Conservation (phyloP, 257 asterid genomes). For the Petrea volubilis region DNA sequence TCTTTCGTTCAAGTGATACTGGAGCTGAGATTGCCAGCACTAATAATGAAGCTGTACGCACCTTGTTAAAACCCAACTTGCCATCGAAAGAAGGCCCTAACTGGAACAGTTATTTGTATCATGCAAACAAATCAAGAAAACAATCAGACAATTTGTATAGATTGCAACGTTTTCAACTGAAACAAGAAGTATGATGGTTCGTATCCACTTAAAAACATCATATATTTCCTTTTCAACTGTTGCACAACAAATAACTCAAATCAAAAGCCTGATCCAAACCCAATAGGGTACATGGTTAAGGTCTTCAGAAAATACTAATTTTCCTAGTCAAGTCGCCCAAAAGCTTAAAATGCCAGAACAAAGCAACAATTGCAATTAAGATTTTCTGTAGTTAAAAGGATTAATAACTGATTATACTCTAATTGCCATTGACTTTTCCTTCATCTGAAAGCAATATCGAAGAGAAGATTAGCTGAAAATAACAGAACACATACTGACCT, state of each 20-base stretch:
- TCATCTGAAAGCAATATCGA: slow-evolving; percentile 3
- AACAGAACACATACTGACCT: slow-evolving; percentile 49
- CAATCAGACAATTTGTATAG: slow-evolving; percentile 8
- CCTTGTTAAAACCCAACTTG: slow-evolving; percentile 49
- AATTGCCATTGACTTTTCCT: neutral
- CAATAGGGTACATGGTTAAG: neutral
- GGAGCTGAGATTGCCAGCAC: slow-evolving; percentile 86
- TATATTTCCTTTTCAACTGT: no score
- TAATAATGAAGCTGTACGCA: slow-evolving; percentile 57
- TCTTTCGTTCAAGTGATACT: slow-evolving; percentile 54
- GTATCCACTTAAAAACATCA: no score
- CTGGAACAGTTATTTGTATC: slow-evolving; percentile 41
- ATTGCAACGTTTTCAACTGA: slow-evolving; percentile 3
- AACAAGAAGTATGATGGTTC: slow-evolving; percentile 3
- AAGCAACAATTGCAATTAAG: neutral
- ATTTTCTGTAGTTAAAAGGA: neutral
- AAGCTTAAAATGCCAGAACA: neutral
- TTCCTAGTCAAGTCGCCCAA: neutral
- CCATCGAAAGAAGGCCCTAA: slow-evolving; percentile 77
- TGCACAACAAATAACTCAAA: no score
- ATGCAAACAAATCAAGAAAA: slow-evolving; percentile 22
- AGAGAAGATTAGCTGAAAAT: slow-evolving; percentile 14
- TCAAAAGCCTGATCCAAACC: no score
- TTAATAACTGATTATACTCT: neutral
- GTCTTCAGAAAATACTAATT: neutral